phyloP scores from a whole-genome alignment of 2,329 filamentous ascomycete genomes.

The Ophiostoma quercus region DNA sequence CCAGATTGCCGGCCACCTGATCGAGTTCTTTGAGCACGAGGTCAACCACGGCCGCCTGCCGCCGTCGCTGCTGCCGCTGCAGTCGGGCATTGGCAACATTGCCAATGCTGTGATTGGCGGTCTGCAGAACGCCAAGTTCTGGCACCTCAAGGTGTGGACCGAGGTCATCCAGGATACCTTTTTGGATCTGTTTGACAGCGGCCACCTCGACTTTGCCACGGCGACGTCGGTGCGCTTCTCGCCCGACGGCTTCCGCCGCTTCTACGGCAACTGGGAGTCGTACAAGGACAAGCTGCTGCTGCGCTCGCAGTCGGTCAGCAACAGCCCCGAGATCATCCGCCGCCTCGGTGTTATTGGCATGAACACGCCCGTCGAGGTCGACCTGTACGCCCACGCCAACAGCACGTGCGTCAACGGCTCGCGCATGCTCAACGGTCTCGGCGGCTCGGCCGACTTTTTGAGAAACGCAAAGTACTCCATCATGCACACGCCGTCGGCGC shows the following conservation, averaged over 20 bases:
- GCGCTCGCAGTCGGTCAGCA: slow-evolving; percentile 81
- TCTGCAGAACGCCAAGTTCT: slow-evolving; percentile 73
- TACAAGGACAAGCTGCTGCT: slow-evolving; percentile 80
- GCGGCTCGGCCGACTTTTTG: slow-evolving; percentile 77
- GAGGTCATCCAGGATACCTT: slow-evolving; percentile 91
- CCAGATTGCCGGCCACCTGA: slow-evolving; percentile 71
- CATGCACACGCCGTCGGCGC: slow-evolving; percentile 79
- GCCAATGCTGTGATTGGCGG: slow-evolving; percentile 88
- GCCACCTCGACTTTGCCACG: slow-evolving; percentile 81
- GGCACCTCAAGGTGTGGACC: slow-evolving; percentile 86
- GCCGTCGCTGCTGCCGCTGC: slow-evolving; percentile 50
- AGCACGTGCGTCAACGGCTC: slow-evolving; percentile 83
- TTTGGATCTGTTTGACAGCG: slow-evolving; percentile 85
- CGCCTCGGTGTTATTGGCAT: slow-evolving; percentile 84
- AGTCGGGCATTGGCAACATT: slow-evolving; percentile 89
- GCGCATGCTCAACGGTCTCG: slow-evolving; percentile 81
- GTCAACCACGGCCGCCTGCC: slow-evolving; percentile 73
- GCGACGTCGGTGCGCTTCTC: slow-evolving; percentile 88
- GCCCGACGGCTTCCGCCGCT: slow-evolving; percentile 82
- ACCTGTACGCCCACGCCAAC: slow-evolving; percentile 93
- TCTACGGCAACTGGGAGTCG: slow-evolving; percentile 77
- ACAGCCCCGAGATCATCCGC: slow-evolving; percentile 85
- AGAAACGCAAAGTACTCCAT: slow-evolving; percentile 77
- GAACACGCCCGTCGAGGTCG: slow-evolving; percentile 92
- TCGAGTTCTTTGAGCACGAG: slow-evolving; percentile 80